Percentiles rank a stretch among this genome's conserved stretches.
These are phyloP conservation scores for Xylariales sp. DNA, from an alignment of 2,329 filamentous ascomycete genomes.

Conservation along the genomic window DNA sequence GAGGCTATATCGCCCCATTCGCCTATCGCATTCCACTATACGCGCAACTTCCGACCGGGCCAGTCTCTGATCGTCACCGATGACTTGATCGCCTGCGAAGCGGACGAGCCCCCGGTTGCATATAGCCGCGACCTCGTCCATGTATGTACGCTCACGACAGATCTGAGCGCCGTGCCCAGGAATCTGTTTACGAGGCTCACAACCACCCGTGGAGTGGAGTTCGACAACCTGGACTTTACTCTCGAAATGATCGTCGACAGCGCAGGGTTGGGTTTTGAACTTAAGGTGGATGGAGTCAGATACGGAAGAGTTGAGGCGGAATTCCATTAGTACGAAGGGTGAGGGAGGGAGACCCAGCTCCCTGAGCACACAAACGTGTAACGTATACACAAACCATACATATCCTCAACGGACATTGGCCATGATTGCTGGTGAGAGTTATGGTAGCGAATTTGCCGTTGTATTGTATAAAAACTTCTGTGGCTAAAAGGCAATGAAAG, in stretches of 20 bases:
- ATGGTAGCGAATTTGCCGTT: too few species aligned
- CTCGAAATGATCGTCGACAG: slow-evolving; percentile 81
- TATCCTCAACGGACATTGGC: too few species aligned
- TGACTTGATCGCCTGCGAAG: slow-evolving; percentile 72
- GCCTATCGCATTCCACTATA: slow-evolving; percentile 80
- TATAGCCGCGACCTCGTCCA: slow-evolving; percentile 61
- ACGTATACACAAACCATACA: too few species aligned
- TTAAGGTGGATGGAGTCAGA: slow-evolving; percentile 72
- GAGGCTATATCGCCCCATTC: slow-evolving; percentile 69
- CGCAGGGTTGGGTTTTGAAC: slow-evolving; percentile 70
- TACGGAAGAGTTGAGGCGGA: slow-evolving; percentile 76
- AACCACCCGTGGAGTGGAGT: slow-evolving; percentile 75
- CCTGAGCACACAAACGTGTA: too few species aligned
- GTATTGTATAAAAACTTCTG: too few species aligned
- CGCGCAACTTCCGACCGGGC: slow-evolving; percentile 75
- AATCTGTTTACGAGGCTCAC: slow-evolving; percentile 71
- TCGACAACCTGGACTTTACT: slow-evolving; percentile 78
- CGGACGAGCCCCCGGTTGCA: slow-evolving; percentile 59
- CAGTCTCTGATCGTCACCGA: slow-evolving; percentile 76
- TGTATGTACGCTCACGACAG: slow-evolving; percentile 77
- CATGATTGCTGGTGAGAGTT: too few species aligned
- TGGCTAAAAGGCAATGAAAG: too few species aligned
- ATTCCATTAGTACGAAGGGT: too few species aligned
- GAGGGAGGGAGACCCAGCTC: too few species aligned
- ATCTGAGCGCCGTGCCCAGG: slow-evolving; percentile 70